Base-by-base conservation (phyloP, 352 stramenopile species). In the Pythium phragmitis region DNA sequence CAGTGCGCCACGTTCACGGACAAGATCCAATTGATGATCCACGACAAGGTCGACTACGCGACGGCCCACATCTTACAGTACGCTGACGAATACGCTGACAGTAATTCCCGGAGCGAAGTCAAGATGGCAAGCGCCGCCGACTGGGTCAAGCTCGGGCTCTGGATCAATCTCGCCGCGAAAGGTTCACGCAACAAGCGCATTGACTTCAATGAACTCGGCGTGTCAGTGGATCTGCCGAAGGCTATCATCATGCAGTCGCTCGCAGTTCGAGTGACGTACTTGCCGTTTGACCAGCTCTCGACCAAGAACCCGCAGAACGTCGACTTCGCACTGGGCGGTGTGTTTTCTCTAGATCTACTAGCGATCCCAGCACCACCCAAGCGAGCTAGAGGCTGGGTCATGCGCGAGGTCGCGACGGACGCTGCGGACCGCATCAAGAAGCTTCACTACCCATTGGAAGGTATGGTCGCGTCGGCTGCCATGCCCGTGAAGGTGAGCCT, bases 201-300 rank as follows among this genome's bases (percentile, higher is more conserved):
- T 30, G 82, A 94, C 59, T 94, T 94, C 42, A 39, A 62, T 0
- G 81, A 90, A 39, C 70, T 91, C 17, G 81, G 82, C 8, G 58
- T 87, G 6, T 74, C 70, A 17, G 77, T 94, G 13, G 85, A 94
- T 54, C 66, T 92, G n/a, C 82, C 85, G 0, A 94, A 94, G 65
- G 79, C 85, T 50, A 72, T 92, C 11, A 80, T 92, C 49, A 68
- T 89, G 39, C 85, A 94, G 68, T 88, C 82, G n/a, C 64, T 94
- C 4, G 85, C 82, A 17, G 59, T 92, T 14, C 85, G 82, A 7
- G 74, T 84, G 4, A 79, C 75, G 0, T 82, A 82, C 47, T 72
- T 89, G 57, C 81, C 82, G 11, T 92, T 88, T 60, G 82, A 92
- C 48, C 54, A 67, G 36, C 58, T 81, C 12, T 84, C 75, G 36